Percentiles rank a stretch among this genome's conserved stretches.
Evolutionary conservation across 495 filamentous ascomycete species (phyloP).

Genomic region (Neurospora terricola): DNA sequence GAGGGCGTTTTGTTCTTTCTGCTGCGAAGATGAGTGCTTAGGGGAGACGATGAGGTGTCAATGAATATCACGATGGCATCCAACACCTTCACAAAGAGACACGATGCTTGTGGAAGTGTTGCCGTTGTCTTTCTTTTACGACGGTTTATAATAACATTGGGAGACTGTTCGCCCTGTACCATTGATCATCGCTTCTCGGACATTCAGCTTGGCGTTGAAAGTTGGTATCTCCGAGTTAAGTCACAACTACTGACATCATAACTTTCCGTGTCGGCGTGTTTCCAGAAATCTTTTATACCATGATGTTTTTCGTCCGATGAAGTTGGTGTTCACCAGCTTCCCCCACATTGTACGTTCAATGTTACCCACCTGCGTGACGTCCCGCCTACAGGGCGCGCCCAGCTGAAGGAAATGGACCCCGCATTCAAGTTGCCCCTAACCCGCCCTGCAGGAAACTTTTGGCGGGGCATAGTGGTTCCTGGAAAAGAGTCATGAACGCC

Average conservation of each 20-base stretch:
- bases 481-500: background rate
- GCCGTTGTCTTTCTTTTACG: background rate
- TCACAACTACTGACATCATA: background rate
- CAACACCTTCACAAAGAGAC: background rate
- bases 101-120: background rate
- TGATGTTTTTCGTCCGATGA: background rate
- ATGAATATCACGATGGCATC: background rate
- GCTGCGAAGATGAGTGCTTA: background rate
- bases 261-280: background rate
- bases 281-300: background rate
- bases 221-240: background rate
- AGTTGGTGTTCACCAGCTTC: background rate
- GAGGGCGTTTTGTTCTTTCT: background rate
- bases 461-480: background rate
- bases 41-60: background rate
- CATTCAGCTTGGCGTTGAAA: background rate
- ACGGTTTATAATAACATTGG: background rate
- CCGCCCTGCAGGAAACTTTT: background rate
- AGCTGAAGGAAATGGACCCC: background rate
- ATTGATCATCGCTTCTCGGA: background rate
- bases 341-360: background rate
- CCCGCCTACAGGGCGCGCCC: background rate
- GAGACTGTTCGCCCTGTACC: background rate
- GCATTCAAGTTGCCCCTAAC: background rate
- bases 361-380: background rate